Evolutionary conservation across 192 early-diverging fungal species (phyloP).

Genomic region (Dissophora globulifera): DNA sequence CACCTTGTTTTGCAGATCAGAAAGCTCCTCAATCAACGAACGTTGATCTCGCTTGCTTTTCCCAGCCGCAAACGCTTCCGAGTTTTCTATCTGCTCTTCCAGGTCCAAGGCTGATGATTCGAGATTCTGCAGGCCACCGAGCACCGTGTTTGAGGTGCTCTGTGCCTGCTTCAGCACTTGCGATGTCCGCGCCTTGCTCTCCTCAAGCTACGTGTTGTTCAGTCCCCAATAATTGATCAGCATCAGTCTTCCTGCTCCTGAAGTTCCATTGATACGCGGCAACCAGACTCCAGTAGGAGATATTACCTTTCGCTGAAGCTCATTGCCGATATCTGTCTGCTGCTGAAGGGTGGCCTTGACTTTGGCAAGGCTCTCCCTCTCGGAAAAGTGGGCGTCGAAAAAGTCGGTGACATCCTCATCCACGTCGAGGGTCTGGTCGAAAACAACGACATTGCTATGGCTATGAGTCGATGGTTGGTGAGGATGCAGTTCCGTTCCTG

Average conservation of each 20-base stretch:
- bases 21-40: conserved; percentile 48
- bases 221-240: too few relatives aligned
- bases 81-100: conserved; percentile 40
- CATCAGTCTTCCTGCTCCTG: too few relatives aligned
- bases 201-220: conserved; percentile 26
- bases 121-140: conserved; percentile 13
- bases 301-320: conserved; percentile 43
- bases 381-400: conserved; percentile 46
- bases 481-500: background rate
- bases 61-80: conserved; percentile 37
- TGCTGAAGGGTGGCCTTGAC: conserved; percentile 31
- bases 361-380: conserved; percentile 49
- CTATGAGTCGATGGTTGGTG: background rate
- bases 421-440: conserved; percentile 48
- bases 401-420: conserved; percentile 53
- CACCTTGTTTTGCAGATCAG: conserved; percentile 33
- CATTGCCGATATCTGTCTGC: conserved; percentile 12
- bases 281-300: too few relatives aligned
- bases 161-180: conserved; percentile 29
- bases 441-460: conserved; percentile 44
- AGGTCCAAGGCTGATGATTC: conserved; percentile 38
- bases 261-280: too few relatives aligned
- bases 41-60: conserved; percentile 31
- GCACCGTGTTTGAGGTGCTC: conserved; percentile 7
- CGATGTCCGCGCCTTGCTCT: conserved; percentile 19